Base-by-base conservation (phyloP, 73 alveolate genomes). In the Paraurostyla sp. region DNA sequence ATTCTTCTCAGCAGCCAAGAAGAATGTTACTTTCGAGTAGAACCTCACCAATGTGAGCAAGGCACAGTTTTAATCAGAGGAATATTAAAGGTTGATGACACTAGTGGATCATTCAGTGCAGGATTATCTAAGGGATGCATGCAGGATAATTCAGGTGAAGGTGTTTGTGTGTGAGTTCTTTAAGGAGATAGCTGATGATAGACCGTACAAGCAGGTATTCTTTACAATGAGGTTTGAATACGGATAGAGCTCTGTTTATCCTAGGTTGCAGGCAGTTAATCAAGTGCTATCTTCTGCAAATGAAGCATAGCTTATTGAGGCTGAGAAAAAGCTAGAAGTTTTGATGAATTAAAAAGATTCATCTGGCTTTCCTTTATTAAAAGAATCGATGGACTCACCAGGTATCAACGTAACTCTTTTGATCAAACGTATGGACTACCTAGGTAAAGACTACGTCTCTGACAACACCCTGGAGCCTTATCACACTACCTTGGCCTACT, bases 71-170 rank as follows among this genome's bases (percentile, higher is more conserved):
- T 38, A 56, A 65, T 15, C 42, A 6, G 82, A 65, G 56, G 82
- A 65, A 40, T 65, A 65, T 7, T 11, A 2, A 3, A 33, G 58
- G 13, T 18, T 65, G 25, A 22, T 65, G 22, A 0, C 7, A 56
- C 23, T 80, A 32, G n/a, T 42, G 3, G 85, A 86, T 52, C 30
- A 54, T 18, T 7, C 16, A 0, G 7, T 86, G 4, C 38, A 86
- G 81, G 58, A 32, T 57, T 86, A 42, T 76, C 13, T 86, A 40
- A 71, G 84, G 41, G 93, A 86, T 35, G 93, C 93, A 6, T 25
- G 52, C 25, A 6, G 86, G 4, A 75, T 18, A 25, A n/a, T 36
- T 15, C 15, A 51, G 4, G 51, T 86, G 25, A 71, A 46, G 40
- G 76, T 86, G n/a, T 86, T 40, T 68, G 59, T 36, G 35, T 35